A percentile compares a stretch with the other conserved stretches of the same genome.
These are phyloP conservation scores for Ophiostoma piceae DNA, from an alignment of 2,329 filamentous ascomycete genomes.

Conservation along the genomic window DNA sequence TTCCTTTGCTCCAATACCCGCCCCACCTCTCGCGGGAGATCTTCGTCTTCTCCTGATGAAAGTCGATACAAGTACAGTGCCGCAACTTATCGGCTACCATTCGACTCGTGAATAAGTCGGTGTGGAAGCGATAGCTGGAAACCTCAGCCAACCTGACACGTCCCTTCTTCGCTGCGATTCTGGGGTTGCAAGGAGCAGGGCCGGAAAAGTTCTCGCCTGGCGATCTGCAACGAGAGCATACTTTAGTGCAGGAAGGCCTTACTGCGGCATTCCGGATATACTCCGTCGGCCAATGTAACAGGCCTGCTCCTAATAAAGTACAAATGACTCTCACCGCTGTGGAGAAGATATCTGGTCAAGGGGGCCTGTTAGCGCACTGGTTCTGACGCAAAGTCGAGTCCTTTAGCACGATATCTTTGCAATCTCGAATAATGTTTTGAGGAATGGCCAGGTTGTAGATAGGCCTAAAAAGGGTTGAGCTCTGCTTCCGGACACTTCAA, in stretches of 20 bases:
- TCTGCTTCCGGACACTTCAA: neutral
- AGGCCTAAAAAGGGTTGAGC: neutral
- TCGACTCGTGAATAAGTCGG: neutral
- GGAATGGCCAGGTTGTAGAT: neutral
- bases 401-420: neutral
- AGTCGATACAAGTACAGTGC: neutral
- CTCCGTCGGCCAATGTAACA: slow-evolving; percentile 2
- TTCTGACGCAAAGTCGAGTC: neutral
- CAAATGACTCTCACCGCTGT: slow-evolving; percentile 3
- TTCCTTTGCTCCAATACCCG: neutral
- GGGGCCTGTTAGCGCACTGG: neutral
- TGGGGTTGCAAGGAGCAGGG: neutral
- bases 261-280: neutral
- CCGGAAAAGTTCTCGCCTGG: neutral
- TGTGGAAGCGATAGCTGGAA: neutral
- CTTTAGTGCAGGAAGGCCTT: neutral
- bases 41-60: neutral
- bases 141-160: neutral
- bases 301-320: neutral
- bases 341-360: neutral
- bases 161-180: neutral
- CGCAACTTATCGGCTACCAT: neutral
- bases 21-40: slow-evolving; percentile 4
- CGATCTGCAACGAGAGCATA: slow-evolving; percentile 4
- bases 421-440: neutral